A percentile compares a stretch with the other conserved stretches of the same genome.
phyloP scores from a whole-genome alignment of 495 filamentous ascomycete species.

The Penicillium parvum region DNA sequence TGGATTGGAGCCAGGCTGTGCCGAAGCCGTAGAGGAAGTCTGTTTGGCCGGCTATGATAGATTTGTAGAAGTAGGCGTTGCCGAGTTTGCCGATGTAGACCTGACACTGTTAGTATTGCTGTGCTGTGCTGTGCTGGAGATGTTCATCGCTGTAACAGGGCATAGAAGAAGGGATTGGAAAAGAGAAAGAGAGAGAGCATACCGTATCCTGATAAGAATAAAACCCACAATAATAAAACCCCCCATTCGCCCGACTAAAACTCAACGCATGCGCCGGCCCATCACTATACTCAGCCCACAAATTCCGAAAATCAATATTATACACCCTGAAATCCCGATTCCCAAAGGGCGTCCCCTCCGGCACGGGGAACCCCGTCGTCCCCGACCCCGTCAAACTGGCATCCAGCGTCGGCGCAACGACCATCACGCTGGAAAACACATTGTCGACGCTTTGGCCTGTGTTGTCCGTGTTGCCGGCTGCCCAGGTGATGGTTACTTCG shows the following conservation, averaged over 20 bases:
- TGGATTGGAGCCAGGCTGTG: slow-evolving; percentile 45
- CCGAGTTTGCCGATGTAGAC: slow-evolving; percentile 59
- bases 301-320: slow-evolving; percentile 57
- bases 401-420: slow-evolving; percentile 54
- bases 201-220: slow-evolving; percentile 59
- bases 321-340: slow-evolving; percentile 54
- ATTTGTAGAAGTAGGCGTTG: slow-evolving; percentile 54
- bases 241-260: slow-evolving; percentile 52
- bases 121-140: too few relatives aligned
- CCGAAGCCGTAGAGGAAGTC: slow-evolving; percentile 57
- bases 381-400: slow-evolving; percentile 52
- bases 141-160: too few relatives aligned
- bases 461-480: slow-evolving; percentile 41
- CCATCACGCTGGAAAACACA: slow-evolving; percentile 51
- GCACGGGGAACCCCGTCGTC: slow-evolving; percentile 52
- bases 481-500: slow-evolving; percentile 47
- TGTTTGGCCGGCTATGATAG: slow-evolving; percentile 54
- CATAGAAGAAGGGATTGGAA: slow-evolving; percentile 1
- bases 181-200: slow-evolving; percentile 8
- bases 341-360: slow-evolving; percentile 53
- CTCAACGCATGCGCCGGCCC: slow-evolving; percentile 53
- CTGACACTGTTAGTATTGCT: too few relatives aligned
- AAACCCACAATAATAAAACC: slow-evolving; percentile 56
- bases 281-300: slow-evolving; percentile 46
- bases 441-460: slow-evolving; percentile 48